Evolutionary conservation across 2,329 filamentous ascomycete genomes (phyloP).

Genomic region (Metarhizium anisopliae): DNA sequence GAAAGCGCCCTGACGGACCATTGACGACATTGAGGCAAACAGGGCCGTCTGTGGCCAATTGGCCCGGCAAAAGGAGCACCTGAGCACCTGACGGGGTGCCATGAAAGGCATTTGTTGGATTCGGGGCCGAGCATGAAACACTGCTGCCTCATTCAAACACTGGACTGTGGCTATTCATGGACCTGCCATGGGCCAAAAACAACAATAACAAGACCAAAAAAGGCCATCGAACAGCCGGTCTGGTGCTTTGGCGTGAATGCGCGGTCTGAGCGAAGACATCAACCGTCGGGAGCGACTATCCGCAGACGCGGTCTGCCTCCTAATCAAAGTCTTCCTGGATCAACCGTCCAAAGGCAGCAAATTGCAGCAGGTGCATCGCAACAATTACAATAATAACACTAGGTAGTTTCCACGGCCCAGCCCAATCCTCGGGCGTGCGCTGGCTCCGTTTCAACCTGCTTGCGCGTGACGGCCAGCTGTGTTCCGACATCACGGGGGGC

Average conservation of each 20-base stretch:
- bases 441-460: not conserved
- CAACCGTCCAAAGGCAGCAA: not conserved
- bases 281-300: not conserved
- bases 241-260: not conserved
- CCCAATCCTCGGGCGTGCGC: too few species aligned
- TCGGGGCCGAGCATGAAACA: not conserved
- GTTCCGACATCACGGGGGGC: slow-evolving; percentile 3
- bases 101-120: not conserved
- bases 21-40: not conserved
- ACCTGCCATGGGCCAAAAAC: not conserved
- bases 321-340: not conserved
- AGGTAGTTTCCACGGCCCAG: too few species aligned
- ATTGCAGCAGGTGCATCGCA: not conserved
- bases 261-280: slow-evolving; percentile 2
- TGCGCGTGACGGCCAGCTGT: slow-evolving; percentile 6
- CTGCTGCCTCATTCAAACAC: not conserved
- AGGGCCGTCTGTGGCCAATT: not conserved
- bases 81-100: not conserved
- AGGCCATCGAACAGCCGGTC: not conserved
- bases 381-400: too few species aligned
- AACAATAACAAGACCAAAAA: too few species aligned
- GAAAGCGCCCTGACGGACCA: not conserved
- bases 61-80: not conserved
- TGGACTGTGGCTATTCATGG: not conserved
- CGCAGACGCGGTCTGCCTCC: not conserved